These are phyloP conservation scores for Endocarpon pusillum DNA, from an alignment of 495 filamentous ascomycete species.

Conservation along the genomic window DNA sequence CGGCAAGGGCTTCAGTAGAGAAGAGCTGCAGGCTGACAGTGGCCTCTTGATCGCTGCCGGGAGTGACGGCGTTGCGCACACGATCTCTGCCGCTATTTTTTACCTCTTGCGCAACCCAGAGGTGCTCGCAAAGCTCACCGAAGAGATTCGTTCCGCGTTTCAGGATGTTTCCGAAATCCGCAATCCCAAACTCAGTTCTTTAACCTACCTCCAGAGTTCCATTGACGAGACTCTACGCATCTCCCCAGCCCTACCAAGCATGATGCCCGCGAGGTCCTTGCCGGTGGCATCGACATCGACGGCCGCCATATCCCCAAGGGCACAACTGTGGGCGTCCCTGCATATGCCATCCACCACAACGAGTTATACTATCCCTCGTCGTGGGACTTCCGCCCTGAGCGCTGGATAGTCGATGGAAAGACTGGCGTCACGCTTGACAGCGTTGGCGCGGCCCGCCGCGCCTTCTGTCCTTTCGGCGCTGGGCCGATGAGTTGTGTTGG, in stretches of 20 bases:
- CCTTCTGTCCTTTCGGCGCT: slow-evolving; percentile 40
- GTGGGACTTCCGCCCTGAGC: slow-evolving; percentile 20
- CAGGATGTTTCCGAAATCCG: slow-evolving; percentile 35
- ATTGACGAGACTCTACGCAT: slow-evolving; percentile 62
- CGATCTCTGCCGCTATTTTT: slow-evolving; percentile 41
- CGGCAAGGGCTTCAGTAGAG: slow-evolving; percentile 43
- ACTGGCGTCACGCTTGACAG: slow-evolving; percentile 17
- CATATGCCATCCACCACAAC: slow-evolving; percentile 30
- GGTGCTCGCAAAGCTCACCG: slow-evolving; percentile 24
- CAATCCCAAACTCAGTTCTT: slow-evolving; percentile 24
- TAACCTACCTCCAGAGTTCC: slow-evolving; percentile 36
- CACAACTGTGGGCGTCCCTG: slow-evolving; percentile 20
- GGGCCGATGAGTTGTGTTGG: slow-evolving; percentile 40
- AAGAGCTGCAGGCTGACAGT: slow-evolving; percentile 55
- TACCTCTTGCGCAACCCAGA: slow-evolving; percentile 38
- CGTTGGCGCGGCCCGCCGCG: slow-evolving; percentile 23
- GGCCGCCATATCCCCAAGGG: slow-evolving; percentile 22
- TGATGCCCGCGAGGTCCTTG: slow-evolving; percentile 44
- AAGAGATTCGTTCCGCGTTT: slow-evolving; percentile 38
- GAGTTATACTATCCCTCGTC: slow-evolving; percentile 23
- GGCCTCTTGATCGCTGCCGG: slow-evolving; percentile 44
- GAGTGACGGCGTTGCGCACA: slow-evolving; percentile 41
- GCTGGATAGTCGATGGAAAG: slow-evolving; percentile 15
- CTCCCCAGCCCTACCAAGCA: slow-evolving; percentile 43
- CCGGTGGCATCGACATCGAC: slow-evolving; percentile 39